Percentiles rank a stretch among this genome's conserved stretches.
Conservation (phyloP, 768 basidiomycete species). For the Hirschioporus abietinus region DNA sequence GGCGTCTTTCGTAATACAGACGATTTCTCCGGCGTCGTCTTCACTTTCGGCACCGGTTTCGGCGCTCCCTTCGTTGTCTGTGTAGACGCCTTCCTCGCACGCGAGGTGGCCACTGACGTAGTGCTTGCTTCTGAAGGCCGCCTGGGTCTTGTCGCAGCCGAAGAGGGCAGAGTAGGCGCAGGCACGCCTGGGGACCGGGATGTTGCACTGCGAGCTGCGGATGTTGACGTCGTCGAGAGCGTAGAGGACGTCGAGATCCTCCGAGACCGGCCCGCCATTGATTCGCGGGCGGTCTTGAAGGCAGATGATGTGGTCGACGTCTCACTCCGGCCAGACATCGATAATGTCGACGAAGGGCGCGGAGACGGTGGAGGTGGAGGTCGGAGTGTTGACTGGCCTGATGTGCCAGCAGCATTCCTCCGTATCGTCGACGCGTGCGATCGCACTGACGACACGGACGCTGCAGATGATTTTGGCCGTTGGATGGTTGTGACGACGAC, state of each 20-base stretch:
- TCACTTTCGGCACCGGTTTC: neutral
- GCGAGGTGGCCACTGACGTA: constrained; percentile 12
- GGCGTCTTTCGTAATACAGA: constrained; percentile 16
- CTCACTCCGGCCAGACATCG: constrained; percentile 25
- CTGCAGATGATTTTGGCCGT: constrained; percentile 23
- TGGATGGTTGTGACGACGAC: constrained; percentile 11
- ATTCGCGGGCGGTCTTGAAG: constrained; percentile 40
- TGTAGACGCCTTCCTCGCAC: constrained; percentile 2
- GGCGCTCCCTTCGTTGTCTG: constrained; percentile 7
- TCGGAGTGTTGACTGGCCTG: constrained; percentile 22
- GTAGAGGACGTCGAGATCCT: constrained; percentile 24
- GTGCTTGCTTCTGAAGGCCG: constrained; percentile 18
- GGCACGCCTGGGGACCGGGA: constrained; percentile 14
- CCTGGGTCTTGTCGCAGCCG: constrained; percentile 11
- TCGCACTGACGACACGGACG: constrained; percentile 31
- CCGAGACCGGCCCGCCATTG: constrained; percentile 26
- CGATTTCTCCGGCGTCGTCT: constrained; percentile 11
- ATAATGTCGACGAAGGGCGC: constrained; percentile 25
- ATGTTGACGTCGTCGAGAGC: constrained; percentile 19
- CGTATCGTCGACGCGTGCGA: constrained; percentile 35
- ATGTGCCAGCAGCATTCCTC: constrained; percentile 17
- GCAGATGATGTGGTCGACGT: constrained; percentile 28
- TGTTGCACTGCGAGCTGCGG: constrained; percentile 13
- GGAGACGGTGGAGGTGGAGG: constrained; percentile 23
- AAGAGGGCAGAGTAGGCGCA: constrained; percentile 10